These are phyloP conservation scores for Alternaria tenuissima DNA, from an alignment of 2,329 filamentous ascomycete species.

Conservation along the genomic window DNA sequence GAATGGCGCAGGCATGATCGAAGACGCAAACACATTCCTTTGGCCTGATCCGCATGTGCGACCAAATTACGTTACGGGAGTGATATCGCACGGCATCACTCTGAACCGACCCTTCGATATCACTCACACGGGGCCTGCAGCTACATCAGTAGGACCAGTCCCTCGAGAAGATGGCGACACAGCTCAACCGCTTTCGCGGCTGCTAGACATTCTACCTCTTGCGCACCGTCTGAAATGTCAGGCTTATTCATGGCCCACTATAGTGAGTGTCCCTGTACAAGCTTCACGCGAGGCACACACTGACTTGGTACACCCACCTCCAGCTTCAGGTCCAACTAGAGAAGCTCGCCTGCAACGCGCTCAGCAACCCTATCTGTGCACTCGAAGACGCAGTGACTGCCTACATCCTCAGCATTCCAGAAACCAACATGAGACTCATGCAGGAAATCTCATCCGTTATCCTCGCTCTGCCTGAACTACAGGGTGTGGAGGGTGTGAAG, in stretches of 20 bases:
- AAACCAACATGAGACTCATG: constrained; percentile 6
- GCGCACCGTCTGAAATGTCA: neutral
- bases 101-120: constrained; percentile 10
- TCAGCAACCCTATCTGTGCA: constrained; percentile 14
- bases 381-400: constrained; percentile 9
- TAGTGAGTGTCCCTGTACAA: neutral
- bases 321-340: constrained; percentile 2
- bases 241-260: constrained; percentile 2
- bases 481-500: constrained; percentile 1
- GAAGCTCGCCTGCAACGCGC: constrained; percentile 8
- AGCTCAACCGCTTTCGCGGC: neutral
- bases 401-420: constrained; percentile 14
- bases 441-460: constrained; percentile 14
- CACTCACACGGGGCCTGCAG: constrained; percentile 8
- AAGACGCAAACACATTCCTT: constrained; percentile 6
- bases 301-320: neutral
- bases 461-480: constrained; percentile 9
- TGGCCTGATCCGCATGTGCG: constrained; percentile 2
- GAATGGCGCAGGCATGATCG: constrained; percentile 11
- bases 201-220: constrained; percentile 5
- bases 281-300: neutral
- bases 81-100: constrained; percentile 9
- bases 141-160: constrained; percentile 6
- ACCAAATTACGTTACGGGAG: constrained; percentile 6
- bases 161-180: constrained; percentile 2